Evolutionary conservation across 2,329 filamentous ascomycete species (phyloP).

Genomic region (Mycosphaerella sp.): DNA sequence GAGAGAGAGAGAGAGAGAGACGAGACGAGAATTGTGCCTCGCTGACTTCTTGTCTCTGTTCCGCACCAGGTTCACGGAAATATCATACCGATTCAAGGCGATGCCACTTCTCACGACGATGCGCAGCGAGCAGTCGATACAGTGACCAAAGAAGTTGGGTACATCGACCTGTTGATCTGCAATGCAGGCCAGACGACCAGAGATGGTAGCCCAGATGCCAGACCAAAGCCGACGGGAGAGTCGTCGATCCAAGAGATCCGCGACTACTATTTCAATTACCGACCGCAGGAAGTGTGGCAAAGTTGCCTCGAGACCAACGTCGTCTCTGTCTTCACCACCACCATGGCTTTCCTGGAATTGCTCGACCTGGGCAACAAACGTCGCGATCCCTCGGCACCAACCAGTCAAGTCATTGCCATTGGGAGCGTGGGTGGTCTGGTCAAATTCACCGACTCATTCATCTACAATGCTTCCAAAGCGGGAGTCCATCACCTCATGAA

Average conservation of each 20-base stretch:
- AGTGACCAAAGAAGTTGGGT: slow-evolving; percentile 39
- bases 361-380: slow-evolving; percentile 42
- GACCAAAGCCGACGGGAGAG: slow-evolving; percentile 37
- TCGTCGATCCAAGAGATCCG: slow-evolving; percentile 26
- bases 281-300: slow-evolving; percentile 42
- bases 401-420: slow-evolving; percentile 44
- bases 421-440: slow-evolving; percentile 38
- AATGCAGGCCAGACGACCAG: slow-evolving; percentile 42
- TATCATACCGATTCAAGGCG: slow-evolving; percentile 40
- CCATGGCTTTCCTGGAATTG: slow-evolving; percentile 42
- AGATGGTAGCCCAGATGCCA: slow-evolving; percentile 30
- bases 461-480: slow-evolving; percentile 42
- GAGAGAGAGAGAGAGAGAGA: no score
- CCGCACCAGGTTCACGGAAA: slow-evolving; percentile 27
- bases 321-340: slow-evolving; percentile 40
- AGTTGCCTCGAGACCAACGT: slow-evolving; percentile 41
- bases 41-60: neutral
- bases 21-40: no score
- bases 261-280: slow-evolving; percentile 38
- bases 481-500: slow-evolving; percentile 43
- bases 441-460: slow-evolving; percentile 25
- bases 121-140: slow-evolving; percentile 38
- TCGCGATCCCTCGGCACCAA: slow-evolving; percentile 34
- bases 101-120: slow-evolving; percentile 39
- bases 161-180: slow-evolving; percentile 48